A percentile compares a stretch with the other conserved stretches of the same genome.
Evolutionary conservation across 2,329 filamentous ascomycete species (phyloP).

Genomic region (Colletotrichum brevisporum): DNA sequence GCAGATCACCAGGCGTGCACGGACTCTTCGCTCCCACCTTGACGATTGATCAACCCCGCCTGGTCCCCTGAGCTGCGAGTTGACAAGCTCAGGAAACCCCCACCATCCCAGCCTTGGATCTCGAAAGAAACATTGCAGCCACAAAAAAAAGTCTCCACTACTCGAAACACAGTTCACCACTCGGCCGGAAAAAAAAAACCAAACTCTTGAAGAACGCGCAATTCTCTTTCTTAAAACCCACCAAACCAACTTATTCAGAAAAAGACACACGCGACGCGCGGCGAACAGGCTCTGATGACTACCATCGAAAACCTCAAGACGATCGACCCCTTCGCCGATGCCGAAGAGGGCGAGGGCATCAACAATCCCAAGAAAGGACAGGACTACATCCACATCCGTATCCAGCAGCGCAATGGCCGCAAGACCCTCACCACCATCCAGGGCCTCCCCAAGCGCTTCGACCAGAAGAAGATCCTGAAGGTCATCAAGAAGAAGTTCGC

Average conservation of each 20-base stretch:
- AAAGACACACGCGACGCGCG: conserved; percentile 12
- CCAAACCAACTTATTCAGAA: background rate
- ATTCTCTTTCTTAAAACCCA: background rate
- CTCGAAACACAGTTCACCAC: conserved; percentile 3
- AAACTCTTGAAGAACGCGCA: background rate
- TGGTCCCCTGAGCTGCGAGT: conserved; percentile 17
- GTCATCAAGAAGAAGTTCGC: conserved; percentile 95
- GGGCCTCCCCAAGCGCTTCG: conserved; percentile 98
- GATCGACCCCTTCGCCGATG: conserved; percentile 43
- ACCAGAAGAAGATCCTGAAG: conserved; percentile 99
- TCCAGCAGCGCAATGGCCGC: conserved; percentile 72
- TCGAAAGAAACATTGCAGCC: background rate
- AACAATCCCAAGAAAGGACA: conserved; percentile 41
- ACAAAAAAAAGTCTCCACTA: conserved; percentile 1
- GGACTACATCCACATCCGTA: conserved; percentile 44
- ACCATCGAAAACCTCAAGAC: conserved; percentile 44
- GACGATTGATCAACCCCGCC: conserved; percentile 26
- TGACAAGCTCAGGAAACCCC: conserved; percentile 10
- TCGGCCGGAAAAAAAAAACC: background rate
- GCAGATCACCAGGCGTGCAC: conserved; percentile 24
- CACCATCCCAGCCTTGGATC: conserved; percentile 19
- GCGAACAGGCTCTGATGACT: conserved; percentile 40
- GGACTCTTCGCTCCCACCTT: conserved; percentile 18
- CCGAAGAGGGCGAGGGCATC: conserved; percentile 42
- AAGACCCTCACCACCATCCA: conserved; percentile 99